Conservation (phyloP, 176 grass and related monocot genomes). For the Phoenix roebelenii region DNA sequence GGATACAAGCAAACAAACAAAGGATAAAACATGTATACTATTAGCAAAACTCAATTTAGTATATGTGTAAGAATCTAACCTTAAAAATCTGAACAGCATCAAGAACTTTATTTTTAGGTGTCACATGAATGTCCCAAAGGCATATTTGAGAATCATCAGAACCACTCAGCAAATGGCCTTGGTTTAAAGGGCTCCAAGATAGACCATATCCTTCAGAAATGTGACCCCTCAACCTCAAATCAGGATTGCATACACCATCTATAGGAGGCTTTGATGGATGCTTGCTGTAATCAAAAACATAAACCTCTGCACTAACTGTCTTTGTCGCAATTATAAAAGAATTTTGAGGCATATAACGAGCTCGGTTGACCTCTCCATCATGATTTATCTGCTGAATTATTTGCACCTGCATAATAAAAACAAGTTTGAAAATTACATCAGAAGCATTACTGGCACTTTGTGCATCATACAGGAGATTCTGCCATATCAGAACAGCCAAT, state of each 20-base stretch:
- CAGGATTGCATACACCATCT: constrained; percentile 86
- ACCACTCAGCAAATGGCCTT: constrained; percentile 90
- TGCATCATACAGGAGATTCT: background rate
- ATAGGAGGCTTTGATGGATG: constrained; percentile 93
- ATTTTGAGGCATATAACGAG: constrained; percentile 99
- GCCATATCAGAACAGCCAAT: too few relatives aligned
- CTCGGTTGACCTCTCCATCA: constrained; percentile 93
- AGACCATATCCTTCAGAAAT: constrained; percentile 96
- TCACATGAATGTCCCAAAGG: constrained; percentile 79
- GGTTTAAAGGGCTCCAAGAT: constrained; percentile 94
- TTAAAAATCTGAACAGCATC: constrained; percentile 91
- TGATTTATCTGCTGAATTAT: constrained; percentile 99
- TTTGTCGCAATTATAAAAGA: constrained; percentile 95
- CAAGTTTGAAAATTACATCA: background rate
- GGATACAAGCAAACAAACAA: background rate
- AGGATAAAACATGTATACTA: background rate
- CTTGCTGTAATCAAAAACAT: constrained; percentile 97
- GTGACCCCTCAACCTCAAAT: constrained; percentile 87
- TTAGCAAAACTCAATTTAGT: background rate
- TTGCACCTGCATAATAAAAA: constrained; percentile 62
- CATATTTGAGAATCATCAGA: constrained; percentile 97
- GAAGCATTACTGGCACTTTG: background rate
- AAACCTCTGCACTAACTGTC: constrained; percentile 91
- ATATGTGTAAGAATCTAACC: constrained; percentile 28
- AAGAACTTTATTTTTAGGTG: constrained; percentile 73